Percentiles rank a stretch among this genome's conserved stretches.
Conservation (phyloP, 495 filamentous ascomycete species). For the Pyronema domesticum region DNA sequence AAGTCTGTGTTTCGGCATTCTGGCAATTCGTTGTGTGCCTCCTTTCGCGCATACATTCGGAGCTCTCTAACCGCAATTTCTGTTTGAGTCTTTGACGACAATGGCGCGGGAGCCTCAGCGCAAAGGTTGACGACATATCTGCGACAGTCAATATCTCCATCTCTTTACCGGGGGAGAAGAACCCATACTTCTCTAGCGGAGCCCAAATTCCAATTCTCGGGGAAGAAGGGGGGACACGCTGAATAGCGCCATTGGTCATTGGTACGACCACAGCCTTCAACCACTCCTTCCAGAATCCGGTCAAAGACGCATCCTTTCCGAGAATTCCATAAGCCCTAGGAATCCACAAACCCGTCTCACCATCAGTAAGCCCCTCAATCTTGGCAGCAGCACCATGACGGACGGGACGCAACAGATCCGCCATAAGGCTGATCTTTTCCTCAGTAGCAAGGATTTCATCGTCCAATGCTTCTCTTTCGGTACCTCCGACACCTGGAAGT, state of each 20-base stretch:
- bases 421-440: constrained; percentile 93
- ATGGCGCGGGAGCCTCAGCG: constrained; percentile 80
- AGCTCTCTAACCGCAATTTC: constrained; percentile 81
- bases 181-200: constrained; percentile 66
- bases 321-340: constrained; percentile 86
- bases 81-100: constrained; percentile 86
- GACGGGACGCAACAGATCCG: constrained; percentile 80
- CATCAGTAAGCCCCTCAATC: constrained; percentile 90
- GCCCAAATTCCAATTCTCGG: constrained; percentile 92
- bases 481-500: constrained; percentile 61
- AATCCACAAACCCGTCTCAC: constrained; percentile 92
- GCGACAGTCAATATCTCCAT: not conserved
- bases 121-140: constrained; percentile 76
- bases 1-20: constrained; percentile 77
- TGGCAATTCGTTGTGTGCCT: constrained; percentile 84
- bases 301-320: constrained; percentile 65
- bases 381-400: constrained; percentile 88
- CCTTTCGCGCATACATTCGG: constrained; percentile 78
- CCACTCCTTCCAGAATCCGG: constrained; percentile 98
- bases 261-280: constrained; percentile 78
- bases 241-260: constrained; percentile 73
- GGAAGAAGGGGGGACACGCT: constrained; percentile 71
- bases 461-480: constrained; percentile 69
- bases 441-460: constrained; percentile 91
- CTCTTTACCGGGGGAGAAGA: not conserved